A percentile compares a stretch with the other conserved stretches of the same genome.
These are phyloP conservation scores for Barnettozyma wickerhamii DNA, from an alignment of 805 yeast species.

Conservation along the genomic window DNA sequence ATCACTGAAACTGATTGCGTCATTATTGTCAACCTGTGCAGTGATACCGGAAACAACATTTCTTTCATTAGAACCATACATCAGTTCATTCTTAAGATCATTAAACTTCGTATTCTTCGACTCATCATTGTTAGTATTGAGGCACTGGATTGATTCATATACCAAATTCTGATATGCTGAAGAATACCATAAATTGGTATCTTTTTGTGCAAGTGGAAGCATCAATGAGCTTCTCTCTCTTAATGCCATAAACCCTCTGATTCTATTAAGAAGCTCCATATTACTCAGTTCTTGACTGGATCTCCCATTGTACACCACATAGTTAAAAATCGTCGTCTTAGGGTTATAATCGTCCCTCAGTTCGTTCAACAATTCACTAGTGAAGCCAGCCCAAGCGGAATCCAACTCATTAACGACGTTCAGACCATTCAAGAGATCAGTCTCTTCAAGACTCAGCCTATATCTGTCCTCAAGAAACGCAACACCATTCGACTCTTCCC, in stretches of 20 bases:
- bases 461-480: slow-evolving; percentile 58
- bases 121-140: slow-evolving; percentile 33
- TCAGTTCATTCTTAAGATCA: slow-evolving; percentile 38
- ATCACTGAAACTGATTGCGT: slow-evolving; percentile 9
- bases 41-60: slow-evolving; percentile 42
- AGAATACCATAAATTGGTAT: slow-evolving; percentile 38
- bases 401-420: slow-evolving; percentile 68
- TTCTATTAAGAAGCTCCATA: slow-evolving; percentile 33
- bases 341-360: slow-evolving; percentile 68
- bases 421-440: slow-evolving; percentile 72
- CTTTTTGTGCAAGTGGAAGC: slow-evolving; percentile 44
- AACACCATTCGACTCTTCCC: slow-evolving; percentile 33
- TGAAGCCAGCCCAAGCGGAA: slow-evolving; percentile 81
- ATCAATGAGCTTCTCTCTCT: slow-evolving; percentile 47
- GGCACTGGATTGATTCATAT: slow-evolving; percentile 41
- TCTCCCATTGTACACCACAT: slow-evolving; percentile 38
- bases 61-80: slow-evolving; percentile 36
- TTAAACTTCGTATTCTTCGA: slow-evolving; percentile 34
- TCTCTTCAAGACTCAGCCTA: slow-evolving; percentile 62
- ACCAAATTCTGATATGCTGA: slow-evolving; percentile 34
- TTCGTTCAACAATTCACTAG: slow-evolving; percentile 44
- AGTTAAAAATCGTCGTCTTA: slow-evolving; percentile 41
- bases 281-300: slow-evolving; percentile 10
- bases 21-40: slow-evolving; percentile 8
- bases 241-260: slow-evolving; percentile 41